Percentiles rank a stretch among this genome's conserved stretches.
Conservation (phyloP, 2,329 filamentous ascomycete species). For the Sarocladiaceae sp. region DNA sequence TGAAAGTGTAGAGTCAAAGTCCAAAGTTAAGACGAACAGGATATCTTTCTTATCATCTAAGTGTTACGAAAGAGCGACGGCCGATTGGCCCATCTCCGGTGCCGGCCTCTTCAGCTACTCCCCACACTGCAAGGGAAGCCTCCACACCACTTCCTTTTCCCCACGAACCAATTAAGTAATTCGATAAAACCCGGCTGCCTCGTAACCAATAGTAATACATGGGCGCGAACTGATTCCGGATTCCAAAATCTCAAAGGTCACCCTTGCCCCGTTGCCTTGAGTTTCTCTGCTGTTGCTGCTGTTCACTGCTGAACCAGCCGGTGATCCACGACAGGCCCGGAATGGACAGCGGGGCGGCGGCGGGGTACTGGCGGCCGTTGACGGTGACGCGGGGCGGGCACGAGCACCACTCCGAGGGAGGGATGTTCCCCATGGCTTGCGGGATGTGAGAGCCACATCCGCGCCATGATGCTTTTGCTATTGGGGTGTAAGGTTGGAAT, state of each 20-base stretch:
- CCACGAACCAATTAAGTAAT: too few species aligned
- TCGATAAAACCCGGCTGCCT: too few species aligned
- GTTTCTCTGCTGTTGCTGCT: neutral
- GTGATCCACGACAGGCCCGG: slow-evolving; percentile 34
- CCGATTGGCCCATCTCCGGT: slow-evolving; percentile 6
- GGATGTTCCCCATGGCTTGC: slow-evolving; percentile 34
- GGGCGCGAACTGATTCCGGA: neutral
- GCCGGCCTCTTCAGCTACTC: slow-evolving; percentile 1
- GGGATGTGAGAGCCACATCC: slow-evolving; percentile 43
- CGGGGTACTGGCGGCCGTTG: slow-evolving; percentile 39
- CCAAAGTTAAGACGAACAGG: neutral
- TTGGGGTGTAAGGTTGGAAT: neutral
- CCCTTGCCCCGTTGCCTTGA: slow-evolving; percentile 12
- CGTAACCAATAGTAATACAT: slow-evolving; percentile 4
- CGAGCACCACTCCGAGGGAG: slow-evolving; percentile 41
- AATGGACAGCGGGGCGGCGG: slow-evolving; percentile 31
- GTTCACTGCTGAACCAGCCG: slow-evolving; percentile 10
- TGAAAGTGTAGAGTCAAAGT: neutral
- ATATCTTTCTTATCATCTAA: slow-evolving; percentile 9
- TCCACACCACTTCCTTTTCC: too few species aligned
- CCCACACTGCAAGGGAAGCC: too few species aligned
- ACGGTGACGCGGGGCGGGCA: slow-evolving; percentile 38
- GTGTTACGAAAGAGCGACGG: neutral
- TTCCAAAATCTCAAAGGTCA: slow-evolving; percentile 13
- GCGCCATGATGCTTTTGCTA: slow-evolving; percentile 43